Base-by-base conservation (phyloP, 2,329 filamentous ascomycete genomes). In the Epichloe amarillans region DNA sequence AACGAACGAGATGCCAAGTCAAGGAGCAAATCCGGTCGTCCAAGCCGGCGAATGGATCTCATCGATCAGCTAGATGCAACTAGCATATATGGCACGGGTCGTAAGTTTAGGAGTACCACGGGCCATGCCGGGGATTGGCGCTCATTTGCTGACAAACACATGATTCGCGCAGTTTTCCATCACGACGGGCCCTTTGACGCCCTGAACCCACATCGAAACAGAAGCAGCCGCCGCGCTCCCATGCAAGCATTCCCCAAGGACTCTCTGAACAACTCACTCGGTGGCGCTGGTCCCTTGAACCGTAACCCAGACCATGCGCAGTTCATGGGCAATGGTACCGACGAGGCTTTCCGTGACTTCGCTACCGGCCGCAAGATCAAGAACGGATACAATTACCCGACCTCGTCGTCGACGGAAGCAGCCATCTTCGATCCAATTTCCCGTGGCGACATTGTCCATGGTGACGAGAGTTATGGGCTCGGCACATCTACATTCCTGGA, bases 171-270 rank as follows among this genome's bases (percentile, higher is more conserved):
- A 95, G 89, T 95, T 58, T 95, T 97, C 69, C 93, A 98, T 62
- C 93, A 98, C 63, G 93, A 97, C 62, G 93, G 93, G 1, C 93
- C 93, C 4, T 98, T 96, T 61, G 93, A 98, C 67, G 93, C 93
- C 19, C 87, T 93, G 65, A 95, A 95, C 66, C 89, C 93, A 4
- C 86, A 95, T 65, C 87, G 93, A 56, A 98, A 97, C 67, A 83
- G 87, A 52, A 86, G 86, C 62, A 83, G 84, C 61, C 81, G 83
- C 53, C 82, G 86, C 50, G 89, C 93, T 6, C 93, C 93, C 0
- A 96, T 98, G 88, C 84, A 95, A 65, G 93, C 93, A 2, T 98
- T 97, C 68, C 88, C 93, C 21, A 87, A 88, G 61, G 88, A 86
- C 60, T 96, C 89, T 1, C 78, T 86, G 54, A 98, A 98, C 73